phyloP scores from a whole-genome alignment of 139 green algal genomes.

The Yamagishiella unicocca region DNA sequence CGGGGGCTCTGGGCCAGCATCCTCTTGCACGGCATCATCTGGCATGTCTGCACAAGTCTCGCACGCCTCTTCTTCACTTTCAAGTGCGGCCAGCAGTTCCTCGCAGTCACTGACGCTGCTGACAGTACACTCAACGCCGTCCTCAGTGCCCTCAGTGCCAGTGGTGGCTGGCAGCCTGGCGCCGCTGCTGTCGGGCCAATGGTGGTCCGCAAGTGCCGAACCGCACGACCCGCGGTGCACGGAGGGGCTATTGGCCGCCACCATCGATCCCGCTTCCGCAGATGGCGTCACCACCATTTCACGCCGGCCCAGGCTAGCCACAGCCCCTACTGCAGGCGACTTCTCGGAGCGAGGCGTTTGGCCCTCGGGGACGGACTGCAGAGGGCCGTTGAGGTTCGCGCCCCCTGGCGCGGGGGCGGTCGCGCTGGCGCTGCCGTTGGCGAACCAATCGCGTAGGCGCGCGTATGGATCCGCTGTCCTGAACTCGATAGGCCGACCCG shows the following conservation, averaged over 20 bases:
- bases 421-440: background rate
- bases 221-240: background rate
- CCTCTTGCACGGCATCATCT: background rate
- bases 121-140: slow-evolving; percentile 39
- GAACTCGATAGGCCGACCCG: background rate
- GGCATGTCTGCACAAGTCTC: background rate
- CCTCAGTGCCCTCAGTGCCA: slow-evolving; percentile 26
- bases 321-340: background rate
- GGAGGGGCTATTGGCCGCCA: background rate
- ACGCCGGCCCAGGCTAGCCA: too few species aligned
- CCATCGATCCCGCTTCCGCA: background rate
- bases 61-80: background rate
- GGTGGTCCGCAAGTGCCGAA: too few species aligned
- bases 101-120: slow-evolving; percentile 28
- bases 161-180: background rate
- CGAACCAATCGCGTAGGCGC: slow-evolving; percentile 42
- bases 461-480: slow-evolving; percentile 6
- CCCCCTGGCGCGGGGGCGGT: background rate
- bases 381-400: background rate
- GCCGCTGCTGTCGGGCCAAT: background rate
- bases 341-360: slow-evolving; percentile 10
- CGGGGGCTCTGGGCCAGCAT: background rate
- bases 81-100: background rate
- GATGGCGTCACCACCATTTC: background rate
- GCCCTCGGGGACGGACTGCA: slow-evolving; percentile 19